Evolutionary conservation across 2,329 filamentous ascomycete species (phyloP).

Genomic region (Chrysoporthe deuterocubensis): DNA sequence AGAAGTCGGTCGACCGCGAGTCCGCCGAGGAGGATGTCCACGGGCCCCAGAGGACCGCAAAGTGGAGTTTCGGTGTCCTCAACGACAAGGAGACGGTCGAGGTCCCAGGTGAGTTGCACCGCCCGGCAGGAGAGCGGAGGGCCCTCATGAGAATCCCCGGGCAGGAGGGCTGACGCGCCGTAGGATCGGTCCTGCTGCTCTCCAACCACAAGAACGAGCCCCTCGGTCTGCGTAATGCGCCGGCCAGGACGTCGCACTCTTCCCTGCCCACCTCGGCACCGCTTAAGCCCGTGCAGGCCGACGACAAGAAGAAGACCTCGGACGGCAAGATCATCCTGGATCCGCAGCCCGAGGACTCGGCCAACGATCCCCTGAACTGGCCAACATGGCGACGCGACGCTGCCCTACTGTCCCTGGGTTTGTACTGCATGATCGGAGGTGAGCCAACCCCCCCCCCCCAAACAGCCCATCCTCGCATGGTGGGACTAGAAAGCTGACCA

Average conservation of each 20-base stretch:
- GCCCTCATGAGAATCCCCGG: not conserved
- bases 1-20: not conserved
- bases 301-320: slow-evolving; percentile 67
- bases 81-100: slow-evolving; percentile 82
- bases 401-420: slow-evolving; percentile 80
- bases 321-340: slow-evolving; percentile 87
- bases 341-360: slow-evolving; percentile 87
- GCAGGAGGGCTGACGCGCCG: not conserved
- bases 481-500: not conserved
- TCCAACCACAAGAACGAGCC: slow-evolving; percentile 61
- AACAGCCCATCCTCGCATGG: not conserved
- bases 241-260: slow-evolving; percentile 61
- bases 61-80: slow-evolving; percentile 77
- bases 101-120: slow-evolving; percentile 70
- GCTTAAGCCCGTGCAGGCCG: slow-evolving; percentile 32
- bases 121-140: not conserved
- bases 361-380: slow-evolving; percentile 95
- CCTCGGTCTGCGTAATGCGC: slow-evolving; percentile 61
- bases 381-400: slow-evolving; percentile 77
- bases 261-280: slow-evolving; percentile 53
- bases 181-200: slow-evolving; percentile 63
- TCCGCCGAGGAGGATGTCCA: slow-evolving; percentile 7
- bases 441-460: not conserved
- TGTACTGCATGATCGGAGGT: slow-evolving; percentile 89
- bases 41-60: slow-evolving; percentile 34